These are phyloP conservation scores for Cucumis melo DNA, from an alignment of 306 rosid species.

Conservation along the genomic window DNA sequence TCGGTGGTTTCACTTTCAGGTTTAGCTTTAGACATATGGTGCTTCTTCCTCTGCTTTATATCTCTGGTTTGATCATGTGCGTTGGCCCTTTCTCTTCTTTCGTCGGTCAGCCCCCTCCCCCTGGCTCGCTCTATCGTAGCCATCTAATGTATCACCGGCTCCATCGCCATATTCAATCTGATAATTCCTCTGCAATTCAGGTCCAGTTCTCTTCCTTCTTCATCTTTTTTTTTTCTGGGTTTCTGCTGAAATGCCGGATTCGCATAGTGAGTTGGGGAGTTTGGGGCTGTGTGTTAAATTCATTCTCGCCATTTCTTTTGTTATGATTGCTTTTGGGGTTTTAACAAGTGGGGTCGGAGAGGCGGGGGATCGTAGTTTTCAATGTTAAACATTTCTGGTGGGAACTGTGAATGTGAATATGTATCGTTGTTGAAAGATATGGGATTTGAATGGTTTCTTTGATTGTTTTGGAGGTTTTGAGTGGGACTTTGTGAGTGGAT, in stretches of 20 bases:
- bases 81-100: conserved; percentile 73
- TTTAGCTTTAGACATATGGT: conserved; percentile 60
- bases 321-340: background rate
- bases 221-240: background rate
- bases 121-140: conserved; percentile 80
- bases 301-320: background rate
- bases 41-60: conserved; percentile 58
- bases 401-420: background rate
- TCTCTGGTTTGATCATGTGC: conserved; percentile 75
- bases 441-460: background rate
- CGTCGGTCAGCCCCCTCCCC: conserved; percentile 45
- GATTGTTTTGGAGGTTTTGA: background rate
- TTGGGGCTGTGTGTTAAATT: background rate
- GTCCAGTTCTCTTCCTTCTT: conserved; percentile 12
- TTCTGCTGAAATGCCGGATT: background rate
- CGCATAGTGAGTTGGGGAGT: background rate
- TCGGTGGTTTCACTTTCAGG: conserved; percentile 42
- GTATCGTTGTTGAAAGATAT: background rate
- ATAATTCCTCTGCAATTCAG: conserved; percentile 69
- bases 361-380: background rate
- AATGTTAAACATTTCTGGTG: background rate
- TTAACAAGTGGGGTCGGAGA: background rate
- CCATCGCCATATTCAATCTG: conserved; percentile 42
- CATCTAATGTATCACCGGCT: conserved; percentile 46
- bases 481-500: background rate